Evolutionary conservation across 2,329 filamentous ascomycete genomes (phyloP).

Genomic region (Fusarium camptoceras): DNA sequence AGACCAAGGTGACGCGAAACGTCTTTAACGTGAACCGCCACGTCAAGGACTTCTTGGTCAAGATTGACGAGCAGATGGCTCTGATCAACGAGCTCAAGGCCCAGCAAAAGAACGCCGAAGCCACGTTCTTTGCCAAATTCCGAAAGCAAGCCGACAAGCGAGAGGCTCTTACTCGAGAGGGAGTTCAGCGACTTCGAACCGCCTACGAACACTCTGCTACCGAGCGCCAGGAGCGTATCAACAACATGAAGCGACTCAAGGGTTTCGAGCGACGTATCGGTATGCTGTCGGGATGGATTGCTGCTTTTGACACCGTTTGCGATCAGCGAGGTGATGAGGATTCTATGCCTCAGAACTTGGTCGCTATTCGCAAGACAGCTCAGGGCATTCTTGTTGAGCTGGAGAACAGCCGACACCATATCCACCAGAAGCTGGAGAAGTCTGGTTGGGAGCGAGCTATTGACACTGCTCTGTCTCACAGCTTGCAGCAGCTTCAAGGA

Average conservation of each 20-base stretch:
- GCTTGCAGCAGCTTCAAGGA: slow-evolving; percentile 81
- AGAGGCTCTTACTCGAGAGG: slow-evolving; percentile 79
- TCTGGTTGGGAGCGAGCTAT: slow-evolving; percentile 88
- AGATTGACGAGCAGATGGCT: slow-evolving; percentile 98
- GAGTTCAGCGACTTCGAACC: slow-evolving; percentile 79
- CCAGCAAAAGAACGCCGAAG: slow-evolving; percentile 90
- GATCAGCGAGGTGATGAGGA: slow-evolving; percentile 67
- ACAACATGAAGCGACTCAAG: slow-evolving; percentile 83
- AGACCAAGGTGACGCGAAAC: slow-evolving; percentile 99
- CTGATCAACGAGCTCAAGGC: slow-evolving; percentile 95
- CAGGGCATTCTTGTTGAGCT: slow-evolving; percentile 89
- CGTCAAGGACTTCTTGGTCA: slow-evolving; percentile 98
- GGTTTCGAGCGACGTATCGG: slow-evolving; percentile 87
- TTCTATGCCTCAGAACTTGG: slow-evolving; percentile 74
- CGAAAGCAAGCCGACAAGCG: slow-evolving; percentile 90
- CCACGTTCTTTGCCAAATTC: slow-evolving; percentile 86
- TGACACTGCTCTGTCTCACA: slow-evolving; percentile 88
- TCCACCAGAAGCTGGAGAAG: slow-evolving; percentile 84
- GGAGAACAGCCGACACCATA: slow-evolving; percentile 89
- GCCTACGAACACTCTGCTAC: slow-evolving; percentile 84
- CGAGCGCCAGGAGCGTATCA: slow-evolving; percentile 83
- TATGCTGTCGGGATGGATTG: slow-evolving; percentile 91
- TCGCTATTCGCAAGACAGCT: slow-evolving; percentile 86
- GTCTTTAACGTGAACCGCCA: slow-evolving; percentile 99
- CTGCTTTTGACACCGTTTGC: slow-evolving; percentile 86